These are phyloP conservation scores for Arabidopsis hybrid DNA, from an alignment of 441 rosid genomes.

Conservation along the genomic window DNA sequence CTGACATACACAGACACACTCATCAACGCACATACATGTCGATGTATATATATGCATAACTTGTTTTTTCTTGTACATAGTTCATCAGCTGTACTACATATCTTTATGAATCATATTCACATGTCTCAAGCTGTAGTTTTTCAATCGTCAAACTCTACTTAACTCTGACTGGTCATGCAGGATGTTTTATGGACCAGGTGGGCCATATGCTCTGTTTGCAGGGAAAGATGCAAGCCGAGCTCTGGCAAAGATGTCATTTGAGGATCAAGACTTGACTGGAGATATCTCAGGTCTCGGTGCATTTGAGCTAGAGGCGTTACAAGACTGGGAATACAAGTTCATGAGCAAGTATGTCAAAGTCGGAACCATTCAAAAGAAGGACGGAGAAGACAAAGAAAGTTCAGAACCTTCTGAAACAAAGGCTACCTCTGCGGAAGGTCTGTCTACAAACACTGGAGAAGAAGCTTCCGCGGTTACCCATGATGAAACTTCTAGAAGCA, in stretches of 20 bases:
- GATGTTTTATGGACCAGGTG: conserved; percentile 93
- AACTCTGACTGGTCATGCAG: conserved; percentile 47
- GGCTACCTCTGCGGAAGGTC: conserved; percentile 54
- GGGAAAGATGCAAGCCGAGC: conserved; percentile 90
- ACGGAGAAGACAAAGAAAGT: conserved; percentile 51
- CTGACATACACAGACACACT: not conserved
- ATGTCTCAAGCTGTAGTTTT: not conserved
- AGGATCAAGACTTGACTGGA: conserved; percentile 68
- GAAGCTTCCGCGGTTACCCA: conserved; percentile 36
- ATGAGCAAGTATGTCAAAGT: conserved; percentile 81
- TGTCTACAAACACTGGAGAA: conserved; percentile 32
- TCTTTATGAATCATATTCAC: not conserved
- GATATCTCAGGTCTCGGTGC: conserved; percentile 72
- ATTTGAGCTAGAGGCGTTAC: conserved; percentile 76
- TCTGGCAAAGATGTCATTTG: conserved; percentile 81
- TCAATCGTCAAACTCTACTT: not conserved
- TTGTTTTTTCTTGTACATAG: not conserved
- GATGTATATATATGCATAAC: conserved; percentile 8
- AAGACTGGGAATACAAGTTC: conserved; percentile 93
- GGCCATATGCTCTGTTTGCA: conserved; percentile 82
- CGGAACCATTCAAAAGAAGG: conserved; percentile 60
- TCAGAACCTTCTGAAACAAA: conserved; percentile 48
- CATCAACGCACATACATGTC: not conserved
- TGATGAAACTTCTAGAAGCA: conserved; percentile 36
- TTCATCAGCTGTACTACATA: conserved; percentile 18